phyloP scores from a whole-genome alignment of 2,329 filamentous ascomycete species.

The Penicillium sp. region DNA sequence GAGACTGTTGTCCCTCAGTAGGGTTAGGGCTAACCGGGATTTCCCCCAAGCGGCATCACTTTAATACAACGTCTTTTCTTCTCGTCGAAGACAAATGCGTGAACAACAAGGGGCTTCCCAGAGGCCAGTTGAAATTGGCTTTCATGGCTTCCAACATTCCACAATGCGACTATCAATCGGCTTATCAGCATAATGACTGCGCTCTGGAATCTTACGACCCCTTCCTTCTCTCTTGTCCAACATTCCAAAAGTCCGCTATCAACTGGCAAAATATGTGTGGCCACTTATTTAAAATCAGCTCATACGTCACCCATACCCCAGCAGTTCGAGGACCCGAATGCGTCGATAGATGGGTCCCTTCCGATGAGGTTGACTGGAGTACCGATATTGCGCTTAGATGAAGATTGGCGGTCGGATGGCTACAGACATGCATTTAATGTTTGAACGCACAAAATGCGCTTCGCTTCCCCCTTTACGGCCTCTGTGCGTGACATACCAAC shows the following conservation, averaged over 20 bases:
- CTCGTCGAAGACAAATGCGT: background rate
- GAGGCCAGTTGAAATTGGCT: background rate
- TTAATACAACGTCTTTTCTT: background rate
- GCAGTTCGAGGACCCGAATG: background rate
- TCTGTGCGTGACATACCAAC: background rate
- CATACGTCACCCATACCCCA: conserved; percentile 4
- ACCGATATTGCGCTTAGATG: background rate
- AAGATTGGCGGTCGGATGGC: background rate
- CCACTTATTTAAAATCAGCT: background rate
- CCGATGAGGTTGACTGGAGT: background rate
- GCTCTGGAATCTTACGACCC: conserved; percentile 1
- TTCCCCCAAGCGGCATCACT: no score
- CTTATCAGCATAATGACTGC: conserved; percentile 3
- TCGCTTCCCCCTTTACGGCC: background rate
- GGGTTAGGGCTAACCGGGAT: no score
- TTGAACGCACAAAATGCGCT: background rate
- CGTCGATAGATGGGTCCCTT: background rate
- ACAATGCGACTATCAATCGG: background rate
- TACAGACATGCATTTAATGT: background rate
- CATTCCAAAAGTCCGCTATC: background rate
- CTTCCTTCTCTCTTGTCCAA: background rate
- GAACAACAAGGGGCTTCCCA: no score
- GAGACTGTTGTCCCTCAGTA: no score
- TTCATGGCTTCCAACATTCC: background rate
- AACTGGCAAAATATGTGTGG: background rate